phyloP scores from a whole-genome alignment of 2,329 filamentous ascomycete species.

The Rugonectria rugulosa region DNA sequence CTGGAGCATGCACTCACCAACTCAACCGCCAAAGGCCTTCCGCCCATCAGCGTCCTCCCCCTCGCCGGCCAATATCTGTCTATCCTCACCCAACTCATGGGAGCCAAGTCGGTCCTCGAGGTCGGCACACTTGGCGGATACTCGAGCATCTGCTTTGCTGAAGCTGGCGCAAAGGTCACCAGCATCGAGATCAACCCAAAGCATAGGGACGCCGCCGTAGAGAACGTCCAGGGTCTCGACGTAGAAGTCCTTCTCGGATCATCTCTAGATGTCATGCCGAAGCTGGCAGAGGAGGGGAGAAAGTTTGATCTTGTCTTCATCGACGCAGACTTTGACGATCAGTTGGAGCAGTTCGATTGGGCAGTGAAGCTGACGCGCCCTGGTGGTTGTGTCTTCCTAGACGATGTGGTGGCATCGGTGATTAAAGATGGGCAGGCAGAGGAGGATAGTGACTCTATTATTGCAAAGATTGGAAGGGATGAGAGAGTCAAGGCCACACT shows the following conservation, averaged over 20 bases:
- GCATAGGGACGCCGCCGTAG: conserved; percentile 53
- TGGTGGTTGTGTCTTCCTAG: conserved; percentile 54
- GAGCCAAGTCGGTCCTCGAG: conserved; percentile 55
- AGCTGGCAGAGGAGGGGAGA: conserved; percentile 49
- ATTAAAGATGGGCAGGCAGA: conserved; percentile 4
- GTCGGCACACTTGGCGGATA: conserved; percentile 64
- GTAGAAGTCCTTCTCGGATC: conserved; percentile 55
- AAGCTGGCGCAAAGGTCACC: conserved; percentile 46
- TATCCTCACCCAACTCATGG: conserved; percentile 46
- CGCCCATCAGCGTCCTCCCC: conserved; percentile 46
- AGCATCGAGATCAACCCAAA: conserved; percentile 58
- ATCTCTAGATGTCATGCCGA: conserved; percentile 49
- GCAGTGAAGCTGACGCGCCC: conserved; percentile 50
- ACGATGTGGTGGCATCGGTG: conserved; percentile 54
- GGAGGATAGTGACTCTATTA: conserved; percentile 22
- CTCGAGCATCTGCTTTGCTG: conserved; percentile 60
- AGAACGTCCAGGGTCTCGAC: conserved; percentile 51
- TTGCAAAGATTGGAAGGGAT: conserved; percentile 34
- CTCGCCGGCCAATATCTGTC: conserved; percentile 49
- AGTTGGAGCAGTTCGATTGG: conserved; percentile 57
- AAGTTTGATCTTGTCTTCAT: conserved; percentile 61
- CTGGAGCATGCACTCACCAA: conserved; percentile 40
- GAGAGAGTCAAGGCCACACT: conserved; percentile 37
- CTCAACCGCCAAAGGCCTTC: conserved; percentile 43
- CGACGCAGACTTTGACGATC: conserved; percentile 59